These are phyloP conservation scores for Botrytis tulipae DNA, from an alignment of 2,329 filamentous ascomycete species.

Conservation along the genomic window DNA sequence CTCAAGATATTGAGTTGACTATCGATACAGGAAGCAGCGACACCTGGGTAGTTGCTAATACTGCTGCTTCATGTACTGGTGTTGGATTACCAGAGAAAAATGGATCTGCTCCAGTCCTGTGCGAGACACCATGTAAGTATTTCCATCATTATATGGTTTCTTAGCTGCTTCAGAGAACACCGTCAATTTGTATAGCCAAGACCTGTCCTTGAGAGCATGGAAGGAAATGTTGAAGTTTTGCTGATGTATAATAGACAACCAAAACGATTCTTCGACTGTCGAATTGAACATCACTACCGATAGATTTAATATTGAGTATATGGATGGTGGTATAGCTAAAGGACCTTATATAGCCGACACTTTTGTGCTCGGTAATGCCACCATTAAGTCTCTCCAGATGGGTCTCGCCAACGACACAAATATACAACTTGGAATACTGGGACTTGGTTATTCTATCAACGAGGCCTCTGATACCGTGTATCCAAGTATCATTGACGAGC, in stretches of 20 bases:
- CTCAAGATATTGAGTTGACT: constrained; percentile 52
- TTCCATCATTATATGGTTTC: constrained; percentile 26
- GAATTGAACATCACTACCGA: background rate
- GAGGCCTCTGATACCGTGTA: constrained; percentile 45
- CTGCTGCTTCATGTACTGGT: constrained; percentile 30
- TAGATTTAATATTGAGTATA: constrained; percentile 56
- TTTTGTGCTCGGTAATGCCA: constrained; percentile 45
- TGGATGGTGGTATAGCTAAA: constrained; percentile 51
- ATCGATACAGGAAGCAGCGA: constrained; percentile 64
- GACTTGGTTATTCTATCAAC: constrained; percentile 52
- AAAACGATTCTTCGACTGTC: background rate
- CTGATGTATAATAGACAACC: background rate
- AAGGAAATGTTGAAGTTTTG: background rate
- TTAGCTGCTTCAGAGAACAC: background rate
- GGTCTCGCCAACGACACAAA: constrained; percentile 51
- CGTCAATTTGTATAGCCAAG: background rate
- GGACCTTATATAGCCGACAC: constrained; percentile 49
- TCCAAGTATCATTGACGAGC: constrained; percentile 34
- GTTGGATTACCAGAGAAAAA: constrained; percentile 29
- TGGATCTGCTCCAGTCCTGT: constrained; percentile 21
- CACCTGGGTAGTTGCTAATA: constrained; percentile 52
- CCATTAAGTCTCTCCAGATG: constrained; percentile 51
- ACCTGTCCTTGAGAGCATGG: no score
- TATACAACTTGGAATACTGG: constrained; percentile 54
- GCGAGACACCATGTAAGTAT: constrained; percentile 45